Conservation (phyloP, 2,329 filamentous ascomycete species). For the Karstenula rhodostoma region DNA sequence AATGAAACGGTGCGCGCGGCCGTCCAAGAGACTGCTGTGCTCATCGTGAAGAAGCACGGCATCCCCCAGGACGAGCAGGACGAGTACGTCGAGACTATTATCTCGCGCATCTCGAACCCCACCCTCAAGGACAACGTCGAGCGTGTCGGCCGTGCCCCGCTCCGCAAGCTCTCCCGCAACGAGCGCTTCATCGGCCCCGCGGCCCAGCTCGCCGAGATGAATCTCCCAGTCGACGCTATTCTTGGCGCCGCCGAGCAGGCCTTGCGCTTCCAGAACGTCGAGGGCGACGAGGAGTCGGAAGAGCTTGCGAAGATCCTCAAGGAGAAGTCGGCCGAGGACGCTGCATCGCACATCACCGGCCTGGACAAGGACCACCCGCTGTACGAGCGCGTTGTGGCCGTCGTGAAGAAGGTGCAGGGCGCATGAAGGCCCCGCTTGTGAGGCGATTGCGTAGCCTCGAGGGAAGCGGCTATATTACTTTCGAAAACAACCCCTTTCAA, state of each 20-base stretch:
- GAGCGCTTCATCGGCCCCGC: conserved; percentile 96
- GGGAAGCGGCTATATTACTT: background rate
- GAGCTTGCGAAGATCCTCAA: conserved; percentile 88
- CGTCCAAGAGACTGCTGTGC: conserved; percentile 82
- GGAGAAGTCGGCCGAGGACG: conserved; percentile 73
- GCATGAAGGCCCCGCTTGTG: conserved; percentile 21
- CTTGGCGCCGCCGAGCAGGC: conserved; percentile 88
- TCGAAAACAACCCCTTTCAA: background rate
- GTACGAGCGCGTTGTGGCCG: conserved; percentile 75
- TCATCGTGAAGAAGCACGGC: conserved; percentile 87
- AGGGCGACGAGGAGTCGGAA: conserved; percentile 87
- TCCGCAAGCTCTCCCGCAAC: conserved; percentile 92
- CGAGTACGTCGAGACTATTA: conserved; percentile 90
- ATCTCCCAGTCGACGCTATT: conserved; percentile 74
- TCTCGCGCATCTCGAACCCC: conserved; percentile 91
- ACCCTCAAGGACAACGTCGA: conserved; percentile 91
- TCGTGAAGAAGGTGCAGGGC: conserved; percentile 82
- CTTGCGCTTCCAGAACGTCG: conserved; percentile 93
- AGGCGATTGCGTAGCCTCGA: conserved; percentile 4
- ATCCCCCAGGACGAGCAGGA: conserved; percentile 79
- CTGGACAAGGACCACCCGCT: conserved; percentile 80
- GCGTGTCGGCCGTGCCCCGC: conserved; percentile 91
- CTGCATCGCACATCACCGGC: conserved; percentile 82
- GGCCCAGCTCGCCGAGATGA: conserved; percentile 84
- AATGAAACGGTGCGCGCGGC: conserved; percentile 79